phyloP scores from a whole-genome alignment of 805 yeast species.

The Saturnispora gosingensis region DNA sequence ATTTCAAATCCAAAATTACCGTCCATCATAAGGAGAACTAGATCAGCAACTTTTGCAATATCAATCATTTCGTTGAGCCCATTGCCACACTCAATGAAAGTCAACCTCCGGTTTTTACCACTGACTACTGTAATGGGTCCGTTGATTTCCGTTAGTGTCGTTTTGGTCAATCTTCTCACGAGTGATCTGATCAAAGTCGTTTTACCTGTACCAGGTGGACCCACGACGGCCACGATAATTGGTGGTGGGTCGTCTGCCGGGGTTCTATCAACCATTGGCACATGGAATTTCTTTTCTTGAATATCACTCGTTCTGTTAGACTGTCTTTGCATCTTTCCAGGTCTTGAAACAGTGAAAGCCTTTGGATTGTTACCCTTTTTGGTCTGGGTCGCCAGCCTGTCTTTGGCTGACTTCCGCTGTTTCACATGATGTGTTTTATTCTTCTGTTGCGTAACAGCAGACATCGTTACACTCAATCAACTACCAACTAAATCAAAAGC shows the following conservation, averaged over 20 bases:
- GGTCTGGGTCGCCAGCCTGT: slow-evolving; percentile 70
- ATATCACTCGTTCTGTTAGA: slow-evolving; percentile 80
- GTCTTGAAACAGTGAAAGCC: slow-evolving; percentile 77
- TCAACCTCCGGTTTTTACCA: slow-evolving; percentile 86
- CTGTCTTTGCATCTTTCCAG: slow-evolving; percentile 75
- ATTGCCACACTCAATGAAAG: slow-evolving; percentile 87
- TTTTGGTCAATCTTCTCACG: slow-evolving; percentile 80
- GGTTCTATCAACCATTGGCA: slow-evolving; percentile 94
- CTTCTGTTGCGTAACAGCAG: slow-evolving; percentile 20
- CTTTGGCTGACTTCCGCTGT: slow-evolving; percentile 55
- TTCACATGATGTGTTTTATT: slow-evolving; percentile 79
- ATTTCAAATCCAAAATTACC: slow-evolving; percentile 97
- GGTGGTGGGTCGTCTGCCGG: slow-evolving; percentile 99
- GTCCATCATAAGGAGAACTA: slow-evolving; percentile 81
- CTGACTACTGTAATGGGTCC: slow-evolving; percentile 97
- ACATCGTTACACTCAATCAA: background rate
- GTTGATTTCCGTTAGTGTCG: slow-evolving; percentile 73
- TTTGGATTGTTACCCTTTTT: slow-evolving; percentile 61
- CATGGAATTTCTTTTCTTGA: slow-evolving; percentile 79
- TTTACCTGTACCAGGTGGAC: slow-evolving; percentile 98
- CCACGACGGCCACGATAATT: slow-evolving; percentile 90
- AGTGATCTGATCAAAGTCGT: slow-evolving; percentile 85
- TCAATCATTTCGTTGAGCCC: slow-evolving; percentile 95
- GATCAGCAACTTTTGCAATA: slow-evolving; percentile 89
- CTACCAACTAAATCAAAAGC: background rate